Percentiles rank a stretch among this genome's conserved stretches.
Conservation (phyloP, 2,329 filamentous ascomycete genomes). For the Ilyonectria destructans region DNA sequence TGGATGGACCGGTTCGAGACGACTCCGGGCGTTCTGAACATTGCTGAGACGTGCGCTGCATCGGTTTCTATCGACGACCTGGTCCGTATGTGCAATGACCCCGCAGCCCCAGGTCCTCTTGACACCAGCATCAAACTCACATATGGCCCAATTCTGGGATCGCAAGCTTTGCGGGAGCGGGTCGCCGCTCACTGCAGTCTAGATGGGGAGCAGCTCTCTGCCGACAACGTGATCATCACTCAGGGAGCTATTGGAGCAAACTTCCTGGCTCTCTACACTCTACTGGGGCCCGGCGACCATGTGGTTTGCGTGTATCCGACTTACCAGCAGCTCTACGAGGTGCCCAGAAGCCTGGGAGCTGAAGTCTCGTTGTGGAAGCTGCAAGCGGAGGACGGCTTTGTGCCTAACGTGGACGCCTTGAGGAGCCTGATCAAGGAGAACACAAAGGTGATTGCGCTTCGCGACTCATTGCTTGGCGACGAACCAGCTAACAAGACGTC, state of each 20-base stretch:
- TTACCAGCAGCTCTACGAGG: conserved; percentile 86
- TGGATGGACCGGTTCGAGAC: conserved; percentile 77
- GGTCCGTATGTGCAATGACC: conserved; percentile 70
- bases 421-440: conserved; percentile 76
- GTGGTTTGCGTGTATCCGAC: conserved; percentile 90
- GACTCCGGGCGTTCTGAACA: conserved; percentile 74
- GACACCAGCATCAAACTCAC: conserved; percentile 72
- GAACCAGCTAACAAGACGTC: conserved; percentile 20
- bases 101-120: conserved; percentile 60
- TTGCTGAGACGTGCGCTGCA: conserved; percentile 85
- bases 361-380: conserved; percentile 85
- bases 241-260: conserved; percentile 90
- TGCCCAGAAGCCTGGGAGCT: conserved; percentile 82
- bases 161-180: conserved; percentile 73
- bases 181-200: conserved; percentile 78
- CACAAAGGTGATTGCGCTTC: conserved; percentile 73
- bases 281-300: conserved; percentile 83
- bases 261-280: conserved; percentile 82
- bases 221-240: conserved; percentile 81
- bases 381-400: conserved; percentile 74
- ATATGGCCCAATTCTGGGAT: conserved; percentile 83
- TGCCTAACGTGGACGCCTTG: conserved; percentile 78
- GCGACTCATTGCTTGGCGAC: not conserved
- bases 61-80: conserved; percentile 83
- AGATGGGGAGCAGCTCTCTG: conserved; percentile 62